Evolutionary conservation across 225 moss, liverwort and hornwort species (phyloP).

Genomic region (Anthoceros angustus): DNA sequence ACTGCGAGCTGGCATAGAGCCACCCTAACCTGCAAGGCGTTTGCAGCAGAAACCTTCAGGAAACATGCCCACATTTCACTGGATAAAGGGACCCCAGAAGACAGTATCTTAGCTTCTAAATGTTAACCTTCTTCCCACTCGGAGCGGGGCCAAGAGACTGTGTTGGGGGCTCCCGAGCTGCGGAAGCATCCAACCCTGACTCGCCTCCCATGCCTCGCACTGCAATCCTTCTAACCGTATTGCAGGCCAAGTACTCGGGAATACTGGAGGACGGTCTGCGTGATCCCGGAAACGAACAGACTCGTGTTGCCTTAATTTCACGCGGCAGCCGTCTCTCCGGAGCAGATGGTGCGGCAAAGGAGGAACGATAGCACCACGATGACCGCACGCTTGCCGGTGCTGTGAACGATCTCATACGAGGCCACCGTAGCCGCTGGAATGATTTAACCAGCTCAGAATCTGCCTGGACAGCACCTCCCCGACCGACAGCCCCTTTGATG

Average conservation of each 20-base stretch:
- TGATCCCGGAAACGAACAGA: too few species aligned
- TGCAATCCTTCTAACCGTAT: not conserved
- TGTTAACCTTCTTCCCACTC: conserved; percentile 36
- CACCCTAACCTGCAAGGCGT: conserved; percentile 55
- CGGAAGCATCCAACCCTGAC: conserved; percentile 17
- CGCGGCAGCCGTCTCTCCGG: too few species aligned
- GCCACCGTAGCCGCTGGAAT: too few species aligned
- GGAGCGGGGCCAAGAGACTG: conserved; percentile 37
- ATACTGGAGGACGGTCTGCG: too few species aligned
- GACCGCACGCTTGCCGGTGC: too few species aligned
- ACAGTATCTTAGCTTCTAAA: not conserved
- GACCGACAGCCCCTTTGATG: too few species aligned
- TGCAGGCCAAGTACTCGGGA: not conserved
- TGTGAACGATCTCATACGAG: too few species aligned
- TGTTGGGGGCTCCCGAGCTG: conserved; percentile 40
- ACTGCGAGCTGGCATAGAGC: conserved; percentile 68
- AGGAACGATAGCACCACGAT: too few species aligned
- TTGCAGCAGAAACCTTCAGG: conserved; percentile 4
- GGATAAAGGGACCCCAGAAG: not conserved
- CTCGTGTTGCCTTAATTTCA: too few species aligned
- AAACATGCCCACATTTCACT: not conserved
- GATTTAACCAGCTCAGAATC: too few species aligned
- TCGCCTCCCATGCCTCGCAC: conserved; percentile 27
- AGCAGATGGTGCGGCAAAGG: too few species aligned
- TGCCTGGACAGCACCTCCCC: too few species aligned